Percentiles rank a stretch among this genome's conserved stretches.
Evolutionary conservation across 1,139 yeast genomes (phyloP).

Genomic region (Candida sp.): DNA sequence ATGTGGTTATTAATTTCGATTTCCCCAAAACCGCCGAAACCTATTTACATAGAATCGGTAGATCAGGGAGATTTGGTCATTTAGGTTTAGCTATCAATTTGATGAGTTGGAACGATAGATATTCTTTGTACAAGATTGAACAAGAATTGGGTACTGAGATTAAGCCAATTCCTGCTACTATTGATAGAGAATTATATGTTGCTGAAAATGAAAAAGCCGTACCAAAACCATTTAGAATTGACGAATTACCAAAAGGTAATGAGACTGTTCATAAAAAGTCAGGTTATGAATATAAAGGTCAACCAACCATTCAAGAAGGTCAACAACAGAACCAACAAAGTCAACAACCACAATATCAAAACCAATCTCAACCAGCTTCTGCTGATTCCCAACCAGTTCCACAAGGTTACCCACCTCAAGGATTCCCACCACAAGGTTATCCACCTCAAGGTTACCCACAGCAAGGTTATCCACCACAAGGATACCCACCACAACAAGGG

Average conservation of each 20-base stretch:
- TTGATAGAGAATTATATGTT: slow-evolving; percentile 86
- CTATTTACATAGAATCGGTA: slow-evolving; percentile 96
- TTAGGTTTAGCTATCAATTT: slow-evolving; percentile 96
- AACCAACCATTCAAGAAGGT: slow-evolving; percentile 32
- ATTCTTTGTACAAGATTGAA: slow-evolving; percentile 89
- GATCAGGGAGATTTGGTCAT: slow-evolving; percentile 99
- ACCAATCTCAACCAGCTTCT: slow-evolving; percentile 8
- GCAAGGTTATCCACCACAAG: slow-evolving; percentile 15
- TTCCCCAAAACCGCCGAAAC: slow-evolving; percentile 99
- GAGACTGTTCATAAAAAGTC: slow-evolving; percentile 32
- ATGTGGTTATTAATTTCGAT: slow-evolving; percentile 96
- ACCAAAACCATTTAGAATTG: slow-evolving; percentile 86
- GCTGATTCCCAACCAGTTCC: slow-evolving; percentile 11
- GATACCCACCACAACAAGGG: slow-evolving; percentile 12
- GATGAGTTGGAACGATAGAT: slow-evolving; percentile 96
- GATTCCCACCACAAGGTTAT: slow-evolving; percentile 11
- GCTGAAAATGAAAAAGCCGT: slow-evolving; percentile 75
- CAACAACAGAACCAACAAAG: slow-evolving; percentile 12
- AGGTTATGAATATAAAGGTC: slow-evolving; percentile 50
- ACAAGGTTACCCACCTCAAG: slow-evolving; percentile 8
- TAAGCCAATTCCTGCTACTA: slow-evolving; percentile 89
- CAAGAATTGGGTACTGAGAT: slow-evolving; percentile 98
- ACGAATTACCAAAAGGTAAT: slow-evolving; percentile 55
- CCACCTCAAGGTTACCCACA: slow-evolving; percentile 9
- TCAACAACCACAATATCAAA: slow-evolving; percentile 13